These are phyloP conservation scores for Lentithecium fluviatile DNA, from an alignment of 495 filamentous ascomycete species.

Conservation along the genomic window DNA sequence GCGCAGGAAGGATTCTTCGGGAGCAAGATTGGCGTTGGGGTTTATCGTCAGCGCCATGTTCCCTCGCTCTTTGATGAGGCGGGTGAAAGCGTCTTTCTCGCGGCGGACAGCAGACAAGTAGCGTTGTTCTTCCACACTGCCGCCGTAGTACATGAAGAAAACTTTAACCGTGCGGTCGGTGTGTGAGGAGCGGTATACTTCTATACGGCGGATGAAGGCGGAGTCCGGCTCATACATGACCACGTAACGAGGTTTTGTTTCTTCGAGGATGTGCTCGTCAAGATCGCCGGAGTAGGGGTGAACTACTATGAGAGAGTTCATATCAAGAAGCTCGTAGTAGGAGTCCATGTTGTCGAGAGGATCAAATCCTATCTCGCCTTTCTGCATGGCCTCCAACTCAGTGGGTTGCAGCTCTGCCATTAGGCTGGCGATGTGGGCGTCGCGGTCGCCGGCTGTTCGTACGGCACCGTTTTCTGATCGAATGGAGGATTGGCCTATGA, in stretches of 20 bases:
- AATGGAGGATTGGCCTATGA: slow-evolving; percentile 52
- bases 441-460: slow-evolving; percentile 75
- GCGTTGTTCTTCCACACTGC: slow-evolving; percentile 93
- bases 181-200: slow-evolving; percentile 94
- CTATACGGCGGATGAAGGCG: slow-evolving; percentile 90
- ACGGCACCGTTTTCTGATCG: slow-evolving; percentile 66
- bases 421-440: slow-evolving; percentile 66
- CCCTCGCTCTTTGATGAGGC: slow-evolving; percentile 87
- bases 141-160: slow-evolving; percentile 94
- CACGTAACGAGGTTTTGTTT: slow-evolving; percentile 87
- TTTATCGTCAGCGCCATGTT: slow-evolving; percentile 86
- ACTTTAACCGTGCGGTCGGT: slow-evolving; percentile 82
- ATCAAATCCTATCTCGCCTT: slow-evolving; percentile 75
- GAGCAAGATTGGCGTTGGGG: slow-evolving; percentile 64
- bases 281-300: slow-evolving; percentile 94
- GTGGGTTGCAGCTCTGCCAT: slow-evolving; percentile 67
- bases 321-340: slow-evolving; percentile 90
- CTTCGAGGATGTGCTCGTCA: slow-evolving; percentile 93
- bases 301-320: slow-evolving; percentile 81
- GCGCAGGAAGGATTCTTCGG: slow-evolving; percentile 88
- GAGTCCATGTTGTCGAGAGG: slow-evolving; percentile 79
- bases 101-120: slow-evolving; percentile 84
- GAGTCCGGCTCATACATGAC: slow-evolving; percentile 98
- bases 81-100: slow-evolving; percentile 94
- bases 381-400: slow-evolving; percentile 60